These are phyloP conservation scores for Beauveria brongniartii DNA, from an alignment of 2,329 filamentous ascomycete genomes.

Conservation along the genomic window DNA sequence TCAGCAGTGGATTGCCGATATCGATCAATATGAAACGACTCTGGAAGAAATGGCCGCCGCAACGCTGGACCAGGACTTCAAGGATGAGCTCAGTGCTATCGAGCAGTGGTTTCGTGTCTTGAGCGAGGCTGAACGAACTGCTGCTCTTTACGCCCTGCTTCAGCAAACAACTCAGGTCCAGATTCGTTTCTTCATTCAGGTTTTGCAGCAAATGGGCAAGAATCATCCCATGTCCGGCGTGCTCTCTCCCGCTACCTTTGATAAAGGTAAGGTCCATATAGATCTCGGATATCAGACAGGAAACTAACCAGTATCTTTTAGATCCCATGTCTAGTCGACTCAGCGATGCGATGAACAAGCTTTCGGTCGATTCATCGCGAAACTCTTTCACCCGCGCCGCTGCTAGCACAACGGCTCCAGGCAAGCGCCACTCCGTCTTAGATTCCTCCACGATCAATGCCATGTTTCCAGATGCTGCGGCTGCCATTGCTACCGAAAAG, in stretches of 20 bases:
- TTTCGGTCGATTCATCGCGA: constrained; percentile 78
- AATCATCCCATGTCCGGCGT: constrained; percentile 96
- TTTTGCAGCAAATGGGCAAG: constrained; percentile 98
- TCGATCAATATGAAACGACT: constrained; percentile 98
- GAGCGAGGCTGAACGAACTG: constrained; percentile 92
- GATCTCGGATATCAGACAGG: not conserved
- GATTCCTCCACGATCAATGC: constrained; percentile 91
- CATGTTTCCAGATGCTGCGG: constrained; percentile 98
- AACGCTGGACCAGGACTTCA: constrained; percentile 98
- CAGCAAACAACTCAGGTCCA: constrained; percentile 99
- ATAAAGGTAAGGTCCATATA: constrained; percentile 62
- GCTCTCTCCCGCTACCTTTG: constrained; percentile 88
- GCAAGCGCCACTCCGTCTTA: constrained; percentile 90
- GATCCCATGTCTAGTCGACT: constrained; percentile 96
- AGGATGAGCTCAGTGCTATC: constrained; percentile 96
- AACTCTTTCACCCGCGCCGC: constrained; percentile 80
- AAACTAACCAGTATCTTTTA: constrained; percentile 30
- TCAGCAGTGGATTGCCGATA: constrained; percentile 98
- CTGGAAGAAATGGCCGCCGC: constrained; percentile 98
- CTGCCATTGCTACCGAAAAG: constrained; percentile 97
- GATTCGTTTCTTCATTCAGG: constrained; percentile 98
- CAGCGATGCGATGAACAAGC: constrained; percentile 92
- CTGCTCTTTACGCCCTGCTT: constrained; percentile 86
- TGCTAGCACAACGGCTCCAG: constrained; percentile 60
- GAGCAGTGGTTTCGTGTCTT: constrained; percentile 99